These are phyloP conservation scores for Cubamyces sp. DNA, from an alignment of 768 basidiomycete genomes.

Conservation along the genomic window DNA sequence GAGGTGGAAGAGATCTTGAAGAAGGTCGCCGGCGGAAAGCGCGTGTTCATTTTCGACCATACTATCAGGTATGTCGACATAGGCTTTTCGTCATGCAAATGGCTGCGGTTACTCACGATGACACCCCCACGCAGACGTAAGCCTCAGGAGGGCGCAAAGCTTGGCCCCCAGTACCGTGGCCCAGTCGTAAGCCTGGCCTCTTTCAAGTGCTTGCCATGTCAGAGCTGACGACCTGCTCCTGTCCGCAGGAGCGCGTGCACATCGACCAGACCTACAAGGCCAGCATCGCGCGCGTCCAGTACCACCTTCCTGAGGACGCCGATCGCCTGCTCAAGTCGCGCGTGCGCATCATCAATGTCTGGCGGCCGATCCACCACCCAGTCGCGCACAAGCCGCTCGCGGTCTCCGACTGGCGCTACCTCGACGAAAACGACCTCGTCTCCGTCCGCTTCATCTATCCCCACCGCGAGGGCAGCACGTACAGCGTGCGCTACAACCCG, in stretches of 20 bases:
- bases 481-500: slow-evolving; percentile 38
- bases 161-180: slow-evolving; percentile 19
- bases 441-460: slow-evolving; percentile 39
- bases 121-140: slow-evolving; percentile 15
- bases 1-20: slow-evolving; percentile 47
- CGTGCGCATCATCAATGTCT: slow-evolving; percentile 48
- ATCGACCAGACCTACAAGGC: slow-evolving; percentile 47
- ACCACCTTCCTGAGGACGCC: slow-evolving; percentile 45
- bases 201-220: not conserved
- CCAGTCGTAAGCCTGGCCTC: slow-evolving; percentile 37
- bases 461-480: slow-evolving; percentile 39
- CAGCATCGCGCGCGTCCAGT: slow-evolving; percentile 39
- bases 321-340: slow-evolving; percentile 44
- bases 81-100: not conserved
- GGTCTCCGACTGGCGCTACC: slow-evolving; percentile 42
- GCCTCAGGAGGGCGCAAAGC: slow-evolving; percentile 21
- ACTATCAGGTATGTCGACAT: slow-evolving; percentile 37
- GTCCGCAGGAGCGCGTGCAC: slow-evolving; percentile 41
- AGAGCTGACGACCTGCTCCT: not conserved
- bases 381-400: slow-evolving; percentile 45
- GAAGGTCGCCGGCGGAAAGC: slow-evolving; percentile 43
- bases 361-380: slow-evolving; percentile 45
- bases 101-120: not conserved
- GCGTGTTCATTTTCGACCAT: slow-evolving; percentile 48
- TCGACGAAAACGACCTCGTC: slow-evolving; percentile 43